These are phyloP conservation scores for Arctostaphylos glauca DNA, from an alignment of 148 eudicot species.

Conservation along the genomic window DNA sequence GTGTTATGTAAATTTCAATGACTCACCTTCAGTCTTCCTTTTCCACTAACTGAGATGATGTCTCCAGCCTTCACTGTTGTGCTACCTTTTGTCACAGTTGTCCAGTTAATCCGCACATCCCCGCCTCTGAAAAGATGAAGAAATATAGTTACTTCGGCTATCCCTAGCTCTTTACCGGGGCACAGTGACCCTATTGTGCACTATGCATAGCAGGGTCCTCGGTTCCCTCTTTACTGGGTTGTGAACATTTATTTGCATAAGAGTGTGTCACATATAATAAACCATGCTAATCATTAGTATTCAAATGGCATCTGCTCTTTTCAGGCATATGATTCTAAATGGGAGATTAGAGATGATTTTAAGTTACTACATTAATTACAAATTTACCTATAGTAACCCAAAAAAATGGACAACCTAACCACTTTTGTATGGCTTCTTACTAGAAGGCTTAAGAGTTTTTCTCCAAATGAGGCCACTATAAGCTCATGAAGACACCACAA, in stretches of 20 bases:
- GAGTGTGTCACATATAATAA: not conserved
- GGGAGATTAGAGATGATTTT: not conserved
- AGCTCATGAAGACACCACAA: not conserved
- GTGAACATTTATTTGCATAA: not conserved
- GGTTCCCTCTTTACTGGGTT: not conserved
- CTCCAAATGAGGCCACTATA: not conserved
- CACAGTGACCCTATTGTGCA: too few species aligned
- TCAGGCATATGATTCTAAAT: not conserved
- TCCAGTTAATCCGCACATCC: conserved; percentile 88
- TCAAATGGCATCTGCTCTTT: not conserved
- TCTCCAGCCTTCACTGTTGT: conserved; percentile 69
- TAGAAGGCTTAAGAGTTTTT: not conserved
- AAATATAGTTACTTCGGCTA: conserved; percentile 5
- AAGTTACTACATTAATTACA: not conserved
- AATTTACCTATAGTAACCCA: not conserved
- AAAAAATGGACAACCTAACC: not conserved
- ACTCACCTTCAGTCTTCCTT: conserved; percentile 83
- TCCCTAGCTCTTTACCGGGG: not conserved
- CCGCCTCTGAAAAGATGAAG: conserved; percentile 47
- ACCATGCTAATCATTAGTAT: not conserved
- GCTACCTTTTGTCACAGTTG: conserved; percentile 62
- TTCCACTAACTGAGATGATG: conserved; percentile 73
- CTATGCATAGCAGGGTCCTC: too few species aligned
- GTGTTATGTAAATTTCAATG: not conserved
- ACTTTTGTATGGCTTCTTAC: not conserved